Conservation (phyloP, 176 grass and related monocot genomes). For the Puccinellia tenuiflora region DNA sequence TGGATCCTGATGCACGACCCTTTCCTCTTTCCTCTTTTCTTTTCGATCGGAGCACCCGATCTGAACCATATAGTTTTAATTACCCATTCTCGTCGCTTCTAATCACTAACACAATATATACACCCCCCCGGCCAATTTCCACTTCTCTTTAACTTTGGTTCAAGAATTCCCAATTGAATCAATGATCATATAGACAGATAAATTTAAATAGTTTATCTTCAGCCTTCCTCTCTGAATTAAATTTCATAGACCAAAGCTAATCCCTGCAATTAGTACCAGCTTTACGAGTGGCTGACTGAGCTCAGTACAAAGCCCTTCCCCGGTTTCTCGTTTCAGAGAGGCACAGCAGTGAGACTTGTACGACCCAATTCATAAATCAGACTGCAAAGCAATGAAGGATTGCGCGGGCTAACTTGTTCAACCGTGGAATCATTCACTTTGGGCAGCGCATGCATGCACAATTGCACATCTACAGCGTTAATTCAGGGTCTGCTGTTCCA, state of each 20-base stretch:
- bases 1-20: background rate
- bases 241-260: too few relatives aligned
- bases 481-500: background rate
- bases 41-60: slow-evolving; percentile 12
- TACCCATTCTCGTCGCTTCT: background rate
- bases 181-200: background rate
- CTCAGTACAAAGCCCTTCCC: slow-evolving; percentile 8
- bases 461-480: background rate
- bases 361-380: background rate
- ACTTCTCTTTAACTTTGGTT: background rate
- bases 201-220: too few relatives aligned
- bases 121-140: too few relatives aligned
- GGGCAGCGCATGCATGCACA: slow-evolving; percentile 12
- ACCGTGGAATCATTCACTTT: slow-evolving; percentile 32
- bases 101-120: background rate
- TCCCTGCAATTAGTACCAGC: background rate
- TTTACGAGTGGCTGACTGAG: background rate
- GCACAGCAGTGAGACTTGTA: background rate
- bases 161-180: background rate
- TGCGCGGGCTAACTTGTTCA: background rate
- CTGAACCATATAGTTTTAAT: background rate
- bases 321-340: background rate
- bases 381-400: slow-evolving; percentile 18
- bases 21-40: background rate
- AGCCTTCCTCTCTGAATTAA: too few relatives aligned